Evolutionary conservation across 805 yeast species (phyloP), one percentile per base, ranked within the genome.

Genomic region (Saccharomycopsis vini): DNA sequence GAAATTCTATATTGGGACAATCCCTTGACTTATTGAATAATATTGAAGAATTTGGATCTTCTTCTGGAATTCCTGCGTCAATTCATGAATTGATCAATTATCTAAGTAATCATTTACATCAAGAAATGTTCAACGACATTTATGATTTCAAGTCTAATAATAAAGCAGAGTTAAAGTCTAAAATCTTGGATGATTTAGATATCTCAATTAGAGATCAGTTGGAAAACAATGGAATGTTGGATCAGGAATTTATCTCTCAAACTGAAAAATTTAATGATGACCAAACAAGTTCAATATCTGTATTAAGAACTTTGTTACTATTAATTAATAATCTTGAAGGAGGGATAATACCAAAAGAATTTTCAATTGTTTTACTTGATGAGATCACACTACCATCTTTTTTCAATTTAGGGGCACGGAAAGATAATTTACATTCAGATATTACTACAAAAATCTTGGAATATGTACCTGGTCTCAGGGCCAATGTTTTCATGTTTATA

Each of bases 401-500:
- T 32, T 50, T 54, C 35, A 50, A 64, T 3, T 43, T 68, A 10
- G 40, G 20, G n/a, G 16, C 35, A 39, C 47, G 44, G 24, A 50
- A 47, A 29, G 52, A 54, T 22, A 51, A 54, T 36, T 51, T 57
- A 16, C 57, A 61, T 22, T 40, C 50, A 13, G 60, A 55, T 36
- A 57, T 62, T 29, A 52, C 60, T 40, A 59, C 63, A 16, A 52
- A 53, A 39, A 51, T 68, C 4, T 46, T 69, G 30, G 74, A 69
- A 36, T 57, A 53, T 3, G 47, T 69, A 6, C 70, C 72, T 6
- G 58, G 67, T 3, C 52, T 65, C 32, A 62, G 69, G 40, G 67
- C 67, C 22, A 69, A 69, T 44, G 63, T 66, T 7, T 50, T 69
- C 51, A 60, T 69, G 24, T 69, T 65, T 44, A 32, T 69, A 23